Conservation (phyloP, 441 rosid genomes). For the Bocquillonia castaneifolia region DNA sequence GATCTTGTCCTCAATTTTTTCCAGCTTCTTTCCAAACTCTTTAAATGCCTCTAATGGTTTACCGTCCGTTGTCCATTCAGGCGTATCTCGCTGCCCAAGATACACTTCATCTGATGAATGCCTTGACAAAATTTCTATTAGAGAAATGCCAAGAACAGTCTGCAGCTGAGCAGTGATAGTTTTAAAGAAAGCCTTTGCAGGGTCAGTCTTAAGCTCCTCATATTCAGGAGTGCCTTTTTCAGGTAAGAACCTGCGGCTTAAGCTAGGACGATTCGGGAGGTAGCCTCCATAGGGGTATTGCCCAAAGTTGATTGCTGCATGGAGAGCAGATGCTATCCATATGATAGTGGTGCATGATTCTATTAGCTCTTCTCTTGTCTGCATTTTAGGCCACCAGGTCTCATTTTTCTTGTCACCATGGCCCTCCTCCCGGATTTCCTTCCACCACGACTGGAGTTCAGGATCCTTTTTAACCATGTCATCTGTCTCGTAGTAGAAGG, state of each 20-base stretch:
- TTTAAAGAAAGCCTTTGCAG: constrained; percentile 44
- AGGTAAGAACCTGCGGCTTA: constrained; percentile 60
- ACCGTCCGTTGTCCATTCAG: constrained; percentile 52
- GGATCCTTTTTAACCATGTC: constrained; percentile 42
- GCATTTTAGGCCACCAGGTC: constrained; percentile 74
- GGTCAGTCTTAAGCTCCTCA: constrained; percentile 43
- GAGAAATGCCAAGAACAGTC: constrained; percentile 46
- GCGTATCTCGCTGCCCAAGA: constrained; percentile 51
- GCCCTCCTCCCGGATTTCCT: constrained; percentile 57
- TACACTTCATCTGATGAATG: constrained; percentile 60
- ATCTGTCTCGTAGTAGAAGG: constrained; percentile 46
- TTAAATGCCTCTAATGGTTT: constrained; percentile 41
- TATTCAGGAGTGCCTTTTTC: constrained; percentile 45
- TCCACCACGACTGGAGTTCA: constrained; percentile 77
- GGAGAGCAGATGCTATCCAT: constrained; percentile 71
- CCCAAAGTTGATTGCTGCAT: constrained; percentile 51
- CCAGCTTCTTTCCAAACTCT: constrained; percentile 43
- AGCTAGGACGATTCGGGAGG: constrained; percentile 61
- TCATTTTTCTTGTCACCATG: constrained; percentile 68
- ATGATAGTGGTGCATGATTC: constrained; percentile 58
- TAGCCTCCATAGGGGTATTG: constrained; percentile 69
- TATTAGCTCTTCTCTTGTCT: constrained; percentile 40
- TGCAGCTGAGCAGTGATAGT: constrained; percentile 55
- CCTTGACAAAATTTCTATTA: constrained; percentile 56
- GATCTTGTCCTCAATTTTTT: constrained; percentile 33